Percentiles rank a stretch among this genome's conserved stretches.
phyloP scores from a whole-genome alignment of 345 rosid genomes.

The Hibiscus syriacus region DNA sequence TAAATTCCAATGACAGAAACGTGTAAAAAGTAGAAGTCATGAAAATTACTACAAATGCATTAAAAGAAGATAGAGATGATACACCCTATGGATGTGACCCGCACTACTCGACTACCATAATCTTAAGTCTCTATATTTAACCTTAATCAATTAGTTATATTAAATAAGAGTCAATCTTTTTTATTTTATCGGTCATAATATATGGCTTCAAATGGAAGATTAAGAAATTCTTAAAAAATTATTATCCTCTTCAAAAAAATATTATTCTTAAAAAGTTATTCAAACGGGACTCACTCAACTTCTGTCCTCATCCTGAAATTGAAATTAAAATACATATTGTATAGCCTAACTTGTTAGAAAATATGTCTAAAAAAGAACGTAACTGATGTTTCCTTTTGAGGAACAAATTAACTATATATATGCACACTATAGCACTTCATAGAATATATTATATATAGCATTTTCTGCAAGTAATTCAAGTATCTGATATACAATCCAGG shows the following conservation, averaged over 20 bases:
- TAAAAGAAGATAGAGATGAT: too few species aligned
- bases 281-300: background rate
- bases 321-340: background rate
- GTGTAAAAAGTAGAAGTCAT: too few species aligned
- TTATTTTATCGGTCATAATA: background rate
- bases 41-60: too few species aligned
- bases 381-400: background rate
- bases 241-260: too few species aligned
- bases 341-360: background rate
- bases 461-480: too few species aligned
- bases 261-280: too few species aligned
- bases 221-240: background rate
- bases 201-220: background rate
- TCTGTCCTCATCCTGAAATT: background rate
- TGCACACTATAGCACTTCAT: too few species aligned
- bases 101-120: too few species aligned
- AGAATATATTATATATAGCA: background rate
- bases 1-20: too few species aligned
- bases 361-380: background rate
- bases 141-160: background rate
- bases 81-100: too few species aligned
- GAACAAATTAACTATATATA: background rate
- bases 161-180: background rate
- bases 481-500: background rate
- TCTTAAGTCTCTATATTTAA: too few species aligned